Conservation (phyloP, 192 early-diverging fungal genomes). For the Podila verticillata region DNA sequence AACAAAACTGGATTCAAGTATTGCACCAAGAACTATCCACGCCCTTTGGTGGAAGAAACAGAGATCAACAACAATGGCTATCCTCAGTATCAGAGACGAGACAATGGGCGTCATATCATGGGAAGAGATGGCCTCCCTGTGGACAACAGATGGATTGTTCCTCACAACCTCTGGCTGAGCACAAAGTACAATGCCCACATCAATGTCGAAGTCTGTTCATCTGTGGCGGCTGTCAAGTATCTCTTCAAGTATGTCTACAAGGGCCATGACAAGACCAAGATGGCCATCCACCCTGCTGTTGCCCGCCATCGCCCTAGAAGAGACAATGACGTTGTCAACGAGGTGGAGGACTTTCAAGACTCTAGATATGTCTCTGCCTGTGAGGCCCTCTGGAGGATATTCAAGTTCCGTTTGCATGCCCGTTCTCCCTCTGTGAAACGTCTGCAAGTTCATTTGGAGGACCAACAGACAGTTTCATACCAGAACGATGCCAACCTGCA, state of each 20-base stretch:
- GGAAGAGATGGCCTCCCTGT: background rate
- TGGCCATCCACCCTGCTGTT: background rate
- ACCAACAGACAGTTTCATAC: background rate
- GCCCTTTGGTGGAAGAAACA: slow-evolving; percentile 6
- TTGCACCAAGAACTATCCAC: slow-evolving; percentile 45
- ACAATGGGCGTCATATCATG: background rate
- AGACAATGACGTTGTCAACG: slow-evolving; percentile 9
- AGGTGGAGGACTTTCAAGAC: slow-evolving; percentile 8
- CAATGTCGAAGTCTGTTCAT: slow-evolving; percentile 45
- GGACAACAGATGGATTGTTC: slow-evolving; percentile 47
- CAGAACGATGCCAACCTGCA: background rate
- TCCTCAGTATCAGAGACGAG: slow-evolving; percentile 22
- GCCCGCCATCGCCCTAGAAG: background rate
- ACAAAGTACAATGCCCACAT: slow-evolving; percentile 51
- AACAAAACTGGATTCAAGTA: background rate
- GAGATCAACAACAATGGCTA: slow-evolving; percentile 38
- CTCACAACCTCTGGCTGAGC: slow-evolving; percentile 38
- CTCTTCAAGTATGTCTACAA: slow-evolving; percentile 55
- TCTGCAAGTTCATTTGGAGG: too few species aligned
- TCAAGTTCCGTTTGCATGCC: slow-evolving; percentile 8
- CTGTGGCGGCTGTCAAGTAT: slow-evolving; percentile 40
- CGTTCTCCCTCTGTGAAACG: background rate
- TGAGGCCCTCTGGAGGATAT: background rate
- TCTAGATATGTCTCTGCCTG: slow-evolving; percentile 6
- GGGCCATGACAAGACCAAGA: slow-evolving; percentile 32